phyloP scores from a whole-genome alignment of 2,329 filamentous ascomycete species.

The Cladobotryum protrusum region DNA sequence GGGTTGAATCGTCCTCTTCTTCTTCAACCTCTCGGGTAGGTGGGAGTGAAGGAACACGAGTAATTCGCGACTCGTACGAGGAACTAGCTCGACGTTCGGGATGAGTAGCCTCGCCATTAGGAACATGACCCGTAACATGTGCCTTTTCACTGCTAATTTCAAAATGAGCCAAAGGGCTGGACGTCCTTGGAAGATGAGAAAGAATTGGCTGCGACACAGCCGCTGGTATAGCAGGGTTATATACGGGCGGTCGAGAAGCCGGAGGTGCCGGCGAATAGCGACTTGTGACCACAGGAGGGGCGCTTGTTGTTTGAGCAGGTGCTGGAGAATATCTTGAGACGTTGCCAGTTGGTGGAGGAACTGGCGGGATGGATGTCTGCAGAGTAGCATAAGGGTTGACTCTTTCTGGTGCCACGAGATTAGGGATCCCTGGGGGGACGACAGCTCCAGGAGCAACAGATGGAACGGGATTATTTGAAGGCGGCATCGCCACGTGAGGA shows the following conservation, averaged over 20 bases:
- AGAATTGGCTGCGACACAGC: conserved; percentile 40
- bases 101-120: conserved; percentile 35
- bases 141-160: conserved; percentile 43
- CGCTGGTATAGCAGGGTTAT: conserved; percentile 27
- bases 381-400: conserved; percentile 49
- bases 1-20: conserved; percentile 35
- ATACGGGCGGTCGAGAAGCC: conserved; percentile 36
- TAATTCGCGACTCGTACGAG: conserved; percentile 49
- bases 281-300: conserved; percentile 33
- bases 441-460: conserved; percentile 7
- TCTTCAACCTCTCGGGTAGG: conserved; percentile 59
- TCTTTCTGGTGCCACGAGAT: conserved; percentile 48
- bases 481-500: conserved; percentile 16
- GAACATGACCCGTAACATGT: conserved; percentile 12
- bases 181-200: conserved; percentile 57
- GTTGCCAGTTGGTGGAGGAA: conserved; percentile 30
- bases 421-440: conserved; percentile 24
- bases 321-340: conserved; percentile 58
- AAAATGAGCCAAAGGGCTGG: conserved; percentile 60
- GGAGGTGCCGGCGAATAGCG: conserved; percentile 50
- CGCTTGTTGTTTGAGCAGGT: conserved; percentile 34
- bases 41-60: conserved; percentile 51
- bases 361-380: conserved; percentile 28
- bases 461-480: conserved; percentile 16
- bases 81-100: conserved; percentile 46